phyloP scores from a whole-genome alignment of 2,329 filamentous ascomycete species.

The Sporothrix sp. region DNA sequence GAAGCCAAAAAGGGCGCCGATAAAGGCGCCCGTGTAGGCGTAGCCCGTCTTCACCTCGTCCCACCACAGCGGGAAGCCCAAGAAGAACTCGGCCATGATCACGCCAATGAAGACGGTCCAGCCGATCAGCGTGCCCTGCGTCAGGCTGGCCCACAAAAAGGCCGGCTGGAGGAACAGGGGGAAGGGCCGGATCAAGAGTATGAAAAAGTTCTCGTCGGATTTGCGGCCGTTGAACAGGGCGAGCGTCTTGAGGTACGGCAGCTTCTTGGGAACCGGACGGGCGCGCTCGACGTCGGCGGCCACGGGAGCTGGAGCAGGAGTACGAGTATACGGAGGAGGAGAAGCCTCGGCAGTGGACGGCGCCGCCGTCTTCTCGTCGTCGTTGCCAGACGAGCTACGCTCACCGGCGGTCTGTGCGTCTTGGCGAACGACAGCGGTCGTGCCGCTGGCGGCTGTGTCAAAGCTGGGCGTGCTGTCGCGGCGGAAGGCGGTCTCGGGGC shows the following conservation, averaged over 20 bases:
- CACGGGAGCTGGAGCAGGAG: slow-evolving; percentile 8
- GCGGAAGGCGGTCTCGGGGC: slow-evolving; percentile 74
- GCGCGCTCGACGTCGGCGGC: background rate
- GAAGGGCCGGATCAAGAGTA: slow-evolving; percentile 61
- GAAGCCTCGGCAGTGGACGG: slow-evolving; percentile 13
- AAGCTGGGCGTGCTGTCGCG: slow-evolving; percentile 60
- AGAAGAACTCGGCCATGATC: slow-evolving; percentile 70
- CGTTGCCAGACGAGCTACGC: slow-evolving; percentile 12
- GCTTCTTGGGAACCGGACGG: slow-evolving; percentile 32
- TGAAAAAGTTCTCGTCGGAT: slow-evolving; percentile 62
- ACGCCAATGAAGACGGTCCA: slow-evolving; percentile 93
- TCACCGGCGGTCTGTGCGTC: background rate
- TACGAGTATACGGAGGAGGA: too few relatives aligned
- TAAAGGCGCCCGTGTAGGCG: slow-evolving; percentile 74
- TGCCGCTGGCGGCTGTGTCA: slow-evolving; percentile 44
- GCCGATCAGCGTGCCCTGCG: slow-evolving; percentile 83
- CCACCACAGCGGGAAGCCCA: slow-evolving; percentile 74
- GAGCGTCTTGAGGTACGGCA: slow-evolving; percentile 51
- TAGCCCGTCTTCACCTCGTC: slow-evolving; percentile 74
- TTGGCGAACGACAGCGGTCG: background rate
- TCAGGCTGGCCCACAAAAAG: slow-evolving; percentile 68
- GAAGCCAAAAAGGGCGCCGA: slow-evolving; percentile 74
- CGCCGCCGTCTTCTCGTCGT: slow-evolving; percentile 10
- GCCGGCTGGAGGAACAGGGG: slow-evolving; percentile 77
- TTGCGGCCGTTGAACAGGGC: slow-evolving; percentile 73